phyloP scores from a whole-genome alignment of 352 stramenopile genomes.

The Phytophthora rubi region DNA sequence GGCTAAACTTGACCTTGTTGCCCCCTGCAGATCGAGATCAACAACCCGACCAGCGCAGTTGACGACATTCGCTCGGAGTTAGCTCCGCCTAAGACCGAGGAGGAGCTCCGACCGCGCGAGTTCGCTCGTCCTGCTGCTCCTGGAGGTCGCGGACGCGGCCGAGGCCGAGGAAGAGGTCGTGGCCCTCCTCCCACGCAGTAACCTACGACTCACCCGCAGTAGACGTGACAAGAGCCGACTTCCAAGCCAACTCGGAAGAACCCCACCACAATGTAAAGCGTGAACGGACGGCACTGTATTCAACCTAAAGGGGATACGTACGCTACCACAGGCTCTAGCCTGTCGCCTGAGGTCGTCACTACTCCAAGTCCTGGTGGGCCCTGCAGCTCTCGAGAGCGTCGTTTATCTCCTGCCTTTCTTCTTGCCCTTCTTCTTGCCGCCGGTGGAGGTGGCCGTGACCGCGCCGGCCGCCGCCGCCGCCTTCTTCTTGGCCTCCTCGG shows the following conservation, averaged over 20 bases:
- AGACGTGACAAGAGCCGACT: constrained; percentile 19
- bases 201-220: constrained; percentile 10
- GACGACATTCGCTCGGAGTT: constrained; percentile 78
- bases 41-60: constrained; percentile 51
- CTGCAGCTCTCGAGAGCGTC: not conserved
- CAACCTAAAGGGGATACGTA: constrained; percentile 2
- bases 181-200: constrained; percentile 36
- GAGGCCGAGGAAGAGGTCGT: constrained; percentile 48
- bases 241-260: constrained; percentile 1
- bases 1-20: constrained; percentile 7
- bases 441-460: constrained; percentile 33
- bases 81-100: constrained; percentile 55
- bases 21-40: constrained; percentile 74
- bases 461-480: constrained; percentile 39
- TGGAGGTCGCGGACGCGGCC: constrained; percentile 46
- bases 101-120: constrained; percentile 70
- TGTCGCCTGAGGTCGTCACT: constrained; percentile 4
- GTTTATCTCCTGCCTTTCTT: constrained; percentile 89
- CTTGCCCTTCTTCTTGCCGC: constrained; percentile 87
- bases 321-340: constrained; percentile 25
- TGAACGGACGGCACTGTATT: constrained; percentile 26
- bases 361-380: not conserved
- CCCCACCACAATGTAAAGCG: constrained; percentile 11
- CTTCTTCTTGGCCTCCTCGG: constrained; percentile 61
- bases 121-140: constrained; percentile 80